These are phyloP conservation scores for Xylaria curta DNA, from an alignment of 495 filamentous ascomycete genomes.

Conservation along the genomic window DNA sequence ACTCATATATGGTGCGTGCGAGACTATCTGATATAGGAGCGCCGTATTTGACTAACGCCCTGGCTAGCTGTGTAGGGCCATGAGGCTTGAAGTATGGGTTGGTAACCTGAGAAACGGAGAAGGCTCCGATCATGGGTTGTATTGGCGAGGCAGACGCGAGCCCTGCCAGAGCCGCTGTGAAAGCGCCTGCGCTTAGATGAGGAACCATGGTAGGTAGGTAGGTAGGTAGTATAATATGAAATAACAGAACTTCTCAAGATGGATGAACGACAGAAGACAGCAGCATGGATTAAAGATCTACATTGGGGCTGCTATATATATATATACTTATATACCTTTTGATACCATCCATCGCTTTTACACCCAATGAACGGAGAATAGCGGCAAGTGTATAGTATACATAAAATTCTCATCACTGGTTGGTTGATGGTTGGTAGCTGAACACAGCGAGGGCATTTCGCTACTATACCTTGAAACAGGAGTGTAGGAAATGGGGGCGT, in stretches of 20 bases:
- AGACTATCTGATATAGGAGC: constrained; percentile 44
- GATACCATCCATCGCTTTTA: not conserved
- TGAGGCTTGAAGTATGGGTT: constrained; percentile 53
- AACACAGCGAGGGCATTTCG: not conserved
- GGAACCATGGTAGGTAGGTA: constrained; percentile 36
- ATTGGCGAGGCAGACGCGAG: constrained; percentile 32
- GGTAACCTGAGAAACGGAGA: constrained; percentile 37
- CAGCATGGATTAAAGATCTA: not conserved
- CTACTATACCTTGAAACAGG: not conserved
- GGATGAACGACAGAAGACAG: not conserved
- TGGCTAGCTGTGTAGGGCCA: constrained; percentile 60
- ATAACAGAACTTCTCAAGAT: not conserved
- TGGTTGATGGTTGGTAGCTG: not conserved
- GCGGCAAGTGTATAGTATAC: not conserved
- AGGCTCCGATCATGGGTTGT: constrained; percentile 30
- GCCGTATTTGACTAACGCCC: constrained; percentile 64
- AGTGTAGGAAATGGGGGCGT: not conserved
- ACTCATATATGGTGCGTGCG: constrained; percentile 39
- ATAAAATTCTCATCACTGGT: not conserved
- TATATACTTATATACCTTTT: not conserved
- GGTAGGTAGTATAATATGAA: not conserved
- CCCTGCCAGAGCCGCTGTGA: constrained; percentile 34
- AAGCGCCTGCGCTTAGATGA: constrained; percentile 28
- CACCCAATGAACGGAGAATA: not conserved
- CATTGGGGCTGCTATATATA: not conserved